phyloP scores from a whole-genome alignment of 805 yeast species.

The Ogataea trehaloabstinens region DNA sequence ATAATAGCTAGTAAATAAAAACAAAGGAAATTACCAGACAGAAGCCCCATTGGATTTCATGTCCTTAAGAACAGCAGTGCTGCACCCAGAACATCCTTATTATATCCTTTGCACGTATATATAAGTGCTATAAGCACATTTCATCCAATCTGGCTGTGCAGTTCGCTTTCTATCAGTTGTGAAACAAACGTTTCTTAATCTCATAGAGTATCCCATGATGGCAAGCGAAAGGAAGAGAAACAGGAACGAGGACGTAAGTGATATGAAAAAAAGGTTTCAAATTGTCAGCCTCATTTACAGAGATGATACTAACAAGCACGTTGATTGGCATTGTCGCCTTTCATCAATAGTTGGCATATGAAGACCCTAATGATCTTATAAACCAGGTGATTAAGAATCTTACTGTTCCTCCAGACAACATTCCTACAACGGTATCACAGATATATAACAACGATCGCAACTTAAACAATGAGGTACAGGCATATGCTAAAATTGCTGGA shows the following conservation, averaged over 20 bases:
- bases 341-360: slow-evolving; percentile 32
- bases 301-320: not conserved
- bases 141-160: no score
- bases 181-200: no score
- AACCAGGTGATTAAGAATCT: slow-evolving; percentile 74
- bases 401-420: slow-evolving; percentile 61
- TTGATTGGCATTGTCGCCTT: not conserved
- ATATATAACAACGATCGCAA: slow-evolving; percentile 73
- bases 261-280: not conserved
- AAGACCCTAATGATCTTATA: slow-evolving; percentile 62
- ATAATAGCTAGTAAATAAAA: slow-evolving; percentile 18
- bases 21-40: slow-evolving; percentile 14
- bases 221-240: slow-evolving; percentile 25
- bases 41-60: no score
- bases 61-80: no score
- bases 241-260: slow-evolving; percentile 24
- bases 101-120: no score
- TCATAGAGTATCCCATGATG: no score
- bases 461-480: slow-evolving; percentile 80
- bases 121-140: no score
- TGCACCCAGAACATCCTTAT: no score
- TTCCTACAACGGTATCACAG: slow-evolving; percentile 67
- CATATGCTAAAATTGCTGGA: slow-evolving; percentile 96
- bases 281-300: not conserved
- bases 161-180: no score